phyloP scores from a whole-genome alignment of 139 green algal genomes.

The Haematococcus sp. region DNA sequence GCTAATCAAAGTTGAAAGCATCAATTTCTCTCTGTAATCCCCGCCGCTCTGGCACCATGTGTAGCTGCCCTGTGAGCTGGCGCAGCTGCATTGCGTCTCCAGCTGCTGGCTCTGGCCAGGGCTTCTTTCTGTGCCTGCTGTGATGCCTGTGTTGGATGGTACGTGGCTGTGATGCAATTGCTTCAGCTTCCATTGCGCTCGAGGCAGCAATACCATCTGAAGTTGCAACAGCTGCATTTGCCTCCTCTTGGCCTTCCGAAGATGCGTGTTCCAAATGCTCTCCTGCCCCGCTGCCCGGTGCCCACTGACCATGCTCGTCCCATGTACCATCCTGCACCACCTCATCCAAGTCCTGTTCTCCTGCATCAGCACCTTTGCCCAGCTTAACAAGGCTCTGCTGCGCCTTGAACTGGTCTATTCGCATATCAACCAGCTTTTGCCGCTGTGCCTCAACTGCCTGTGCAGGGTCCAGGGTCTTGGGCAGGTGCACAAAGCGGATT shows the following conservation, averaged over 20 bases:
- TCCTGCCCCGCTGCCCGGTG: background rate
- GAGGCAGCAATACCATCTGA: background rate
- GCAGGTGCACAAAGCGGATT: conserved; percentile 40
- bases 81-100: no score
- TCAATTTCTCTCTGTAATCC: no score
- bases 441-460: conserved; percentile 18
- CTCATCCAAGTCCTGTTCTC: background rate
- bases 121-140: background rate
- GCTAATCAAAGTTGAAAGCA: no score
- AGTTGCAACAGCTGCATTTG: no score
- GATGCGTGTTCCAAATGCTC: no score
- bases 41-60: no score
- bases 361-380: background rate
- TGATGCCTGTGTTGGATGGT: background rate
- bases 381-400: background rate
- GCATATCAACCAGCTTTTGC: conserved; percentile 12
- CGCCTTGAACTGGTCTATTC: conserved; percentile 4
- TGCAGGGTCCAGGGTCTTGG: conserved; percentile 22
- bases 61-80: no score
- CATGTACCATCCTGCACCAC: background rate
- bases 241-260: no score
- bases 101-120: no score
- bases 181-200: no score
- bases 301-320: background rate
- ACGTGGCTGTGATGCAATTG: background rate